Evolutionary conservation across 257 asterid genomes (phyloP), one percentile per base, ranked within the genome.

Genomic region (Orobanche coerulescens): DNA sequence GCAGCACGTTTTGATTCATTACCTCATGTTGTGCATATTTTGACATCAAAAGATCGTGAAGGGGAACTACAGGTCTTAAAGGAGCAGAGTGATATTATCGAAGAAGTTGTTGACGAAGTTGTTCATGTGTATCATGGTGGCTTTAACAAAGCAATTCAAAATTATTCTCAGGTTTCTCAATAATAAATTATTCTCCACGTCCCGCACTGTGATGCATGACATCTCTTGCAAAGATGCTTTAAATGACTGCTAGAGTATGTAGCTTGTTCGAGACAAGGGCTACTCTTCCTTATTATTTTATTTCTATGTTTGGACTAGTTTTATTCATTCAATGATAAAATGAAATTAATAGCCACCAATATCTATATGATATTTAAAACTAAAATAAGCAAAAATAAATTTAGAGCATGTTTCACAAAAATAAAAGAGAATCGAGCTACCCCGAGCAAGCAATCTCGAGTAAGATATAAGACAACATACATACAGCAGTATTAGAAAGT

Each of bases 61-160:
- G 94, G 82, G 53, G 99, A 93, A 3, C 82, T 81, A 18, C 85
- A 76, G 5, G 76, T 80, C 78, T 78, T 93, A 75, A 84, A 93
- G 85, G 99, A 85, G 79, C 99, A 93, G 71, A 89, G 97, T 67
- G 92, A 93, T 76, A 82, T 93, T 47, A 71, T 89, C 31, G 99
- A 93, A 76, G 99, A 89, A 70, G 94, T 93, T 69, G 99, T 93
- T 55, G 99, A 93, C 65, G 96, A 86, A 93, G 99, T 93, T 50
- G 99, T 93, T 71, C 99, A 93, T 73, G 94, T 97, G 6, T 93
- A 93, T 71, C 99, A 93, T 62, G 77, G 94, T 59, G 99, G 99
- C 79, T 93, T 93, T 73, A 93, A 93, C 74, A 93, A 87, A 85
- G 99, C 99, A 24, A 93, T 93, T 71, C 99, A 93, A 76, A 93